Evolutionary conservation across 345 rosid species (phyloP).

Genomic region (Viola odorata): DNA sequence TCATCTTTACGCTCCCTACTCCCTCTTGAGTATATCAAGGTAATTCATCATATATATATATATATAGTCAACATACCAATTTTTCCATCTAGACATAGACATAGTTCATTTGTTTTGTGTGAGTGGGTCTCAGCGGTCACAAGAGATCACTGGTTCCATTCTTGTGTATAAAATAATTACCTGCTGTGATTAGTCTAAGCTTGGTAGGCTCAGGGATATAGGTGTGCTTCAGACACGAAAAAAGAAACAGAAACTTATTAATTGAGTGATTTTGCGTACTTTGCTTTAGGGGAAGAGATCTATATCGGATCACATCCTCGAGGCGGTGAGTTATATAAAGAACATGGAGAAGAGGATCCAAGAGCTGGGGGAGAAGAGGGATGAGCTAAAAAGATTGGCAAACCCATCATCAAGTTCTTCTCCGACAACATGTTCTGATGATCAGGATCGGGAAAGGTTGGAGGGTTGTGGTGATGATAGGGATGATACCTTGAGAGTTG

Average conservation of each 20-base stretch:
- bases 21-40: slow-evolving; percentile 38
- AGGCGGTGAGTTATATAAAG: slow-evolving; percentile 39
- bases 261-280: neutral
- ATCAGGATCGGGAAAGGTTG: neutral
- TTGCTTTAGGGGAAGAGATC: slow-evolving; percentile 43
- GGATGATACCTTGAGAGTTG: slow-evolving; percentile 19
- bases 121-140: too few species aligned
- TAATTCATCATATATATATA: slow-evolving; percentile 2
- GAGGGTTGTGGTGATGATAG: slow-evolving; percentile 12
- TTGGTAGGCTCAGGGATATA: too few species aligned
- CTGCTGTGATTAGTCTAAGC: too few species aligned
- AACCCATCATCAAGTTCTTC: neutral
- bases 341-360: slow-evolving; percentile 26
- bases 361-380: slow-evolving; percentile 28
- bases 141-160: too few species aligned
- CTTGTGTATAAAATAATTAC: too few species aligned
- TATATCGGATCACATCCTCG: slow-evolving; percentile 38
- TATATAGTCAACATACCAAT: neutral
- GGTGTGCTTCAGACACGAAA: too few species aligned
- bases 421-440: neutral
- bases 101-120: too few species aligned
- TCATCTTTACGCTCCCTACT: slow-evolving; percentile 29
- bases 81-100: too few species aligned
- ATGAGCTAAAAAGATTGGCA: slow-evolving; percentile 21
- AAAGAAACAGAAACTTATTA: too few species aligned